phyloP scores from a whole-genome alignment of 2,329 filamentous ascomycete species.

The Fusarium udum region DNA sequence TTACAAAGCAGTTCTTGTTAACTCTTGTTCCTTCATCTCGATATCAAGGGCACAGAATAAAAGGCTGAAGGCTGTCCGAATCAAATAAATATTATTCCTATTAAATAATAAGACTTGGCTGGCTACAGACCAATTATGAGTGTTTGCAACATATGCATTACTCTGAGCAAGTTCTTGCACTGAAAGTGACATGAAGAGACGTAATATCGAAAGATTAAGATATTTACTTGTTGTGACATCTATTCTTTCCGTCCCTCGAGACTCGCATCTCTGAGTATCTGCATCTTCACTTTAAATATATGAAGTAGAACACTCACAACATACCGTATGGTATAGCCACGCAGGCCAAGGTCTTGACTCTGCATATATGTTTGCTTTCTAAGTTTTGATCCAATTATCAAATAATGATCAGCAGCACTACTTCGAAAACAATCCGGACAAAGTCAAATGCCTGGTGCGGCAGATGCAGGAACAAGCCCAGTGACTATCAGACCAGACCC shows the following conservation, averaged over 20 bases:
- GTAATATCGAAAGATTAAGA: too few relatives aligned
- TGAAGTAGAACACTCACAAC: not conserved
- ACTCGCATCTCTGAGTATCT: not conserved
- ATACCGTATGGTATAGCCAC: not conserved
- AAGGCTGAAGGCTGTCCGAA: too few relatives aligned
- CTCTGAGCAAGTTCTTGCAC: too few relatives aligned
- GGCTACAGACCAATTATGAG: too few relatives aligned
- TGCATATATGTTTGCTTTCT: not conserved
- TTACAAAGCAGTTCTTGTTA: not conserved
- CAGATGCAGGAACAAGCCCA: slow-evolving; percentile 23
- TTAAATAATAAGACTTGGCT: not conserved
- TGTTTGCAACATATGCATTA: too few relatives aligned
- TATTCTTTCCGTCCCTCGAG: not conserved
- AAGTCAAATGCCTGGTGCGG: slow-evolving; percentile 2
- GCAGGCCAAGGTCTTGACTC: not conserved
- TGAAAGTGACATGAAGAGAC: too few relatives aligned
- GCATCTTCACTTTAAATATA: not conserved
- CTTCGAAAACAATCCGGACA: not conserved
- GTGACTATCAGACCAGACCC: not conserved
- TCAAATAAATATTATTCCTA: not conserved
- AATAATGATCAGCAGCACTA: not conserved
- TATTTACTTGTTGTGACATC: too few relatives aligned
- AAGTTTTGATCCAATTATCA: not conserved
- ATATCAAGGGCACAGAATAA: not conserved
- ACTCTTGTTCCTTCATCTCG: not conserved